Evolutionary conservation across 2,329 filamentous ascomycete genomes (phyloP).

Genomic region (Plectosphaerella plurivora): DNA sequence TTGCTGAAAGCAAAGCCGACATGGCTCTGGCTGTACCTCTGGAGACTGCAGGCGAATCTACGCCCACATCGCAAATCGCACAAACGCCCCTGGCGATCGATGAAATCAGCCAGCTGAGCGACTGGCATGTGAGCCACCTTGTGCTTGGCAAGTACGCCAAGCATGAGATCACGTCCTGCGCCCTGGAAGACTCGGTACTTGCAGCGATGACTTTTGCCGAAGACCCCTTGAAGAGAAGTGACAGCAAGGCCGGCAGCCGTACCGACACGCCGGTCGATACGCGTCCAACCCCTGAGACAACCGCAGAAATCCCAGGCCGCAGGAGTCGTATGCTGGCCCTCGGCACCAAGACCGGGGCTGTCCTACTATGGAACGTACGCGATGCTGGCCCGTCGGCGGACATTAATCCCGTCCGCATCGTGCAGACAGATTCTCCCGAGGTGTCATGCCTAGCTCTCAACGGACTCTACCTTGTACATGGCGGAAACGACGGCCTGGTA

Average conservation of each 20-base stretch:
- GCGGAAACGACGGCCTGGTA: constrained; percentile 89
- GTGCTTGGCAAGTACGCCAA: constrained; percentile 31
- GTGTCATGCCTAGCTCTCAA: constrained; percentile 80
- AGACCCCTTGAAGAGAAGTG: constrained; percentile 56
- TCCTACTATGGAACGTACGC: constrained; percentile 83
- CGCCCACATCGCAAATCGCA: not conserved
- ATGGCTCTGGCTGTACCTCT: not conserved
- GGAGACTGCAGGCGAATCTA: not conserved
- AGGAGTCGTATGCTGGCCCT: constrained; percentile 75
- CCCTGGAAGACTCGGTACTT: constrained; percentile 70
- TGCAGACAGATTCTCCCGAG: constrained; percentile 86
- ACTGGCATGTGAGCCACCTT: constrained; percentile 7
- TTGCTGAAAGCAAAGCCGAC: too few relatives aligned
- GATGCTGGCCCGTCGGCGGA: constrained; percentile 49
- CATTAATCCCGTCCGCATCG: constrained; percentile 69
- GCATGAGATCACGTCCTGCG: constrained; percentile 63
- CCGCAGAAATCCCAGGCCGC: constrained; percentile 72
- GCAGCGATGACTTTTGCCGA: constrained; percentile 69
- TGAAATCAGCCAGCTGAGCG: not conserved
- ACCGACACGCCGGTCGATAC: constrained; percentile 39
- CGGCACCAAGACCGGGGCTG: constrained; percentile 72
- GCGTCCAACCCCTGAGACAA: constrained; percentile 25
- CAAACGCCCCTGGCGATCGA: not conserved
- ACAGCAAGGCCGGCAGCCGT: constrained; percentile 28
- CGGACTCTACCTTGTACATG: constrained; percentile 84